phyloP scores from a whole-genome alignment of 1,139 yeast species.

The Pichia inconspicua region DNA sequence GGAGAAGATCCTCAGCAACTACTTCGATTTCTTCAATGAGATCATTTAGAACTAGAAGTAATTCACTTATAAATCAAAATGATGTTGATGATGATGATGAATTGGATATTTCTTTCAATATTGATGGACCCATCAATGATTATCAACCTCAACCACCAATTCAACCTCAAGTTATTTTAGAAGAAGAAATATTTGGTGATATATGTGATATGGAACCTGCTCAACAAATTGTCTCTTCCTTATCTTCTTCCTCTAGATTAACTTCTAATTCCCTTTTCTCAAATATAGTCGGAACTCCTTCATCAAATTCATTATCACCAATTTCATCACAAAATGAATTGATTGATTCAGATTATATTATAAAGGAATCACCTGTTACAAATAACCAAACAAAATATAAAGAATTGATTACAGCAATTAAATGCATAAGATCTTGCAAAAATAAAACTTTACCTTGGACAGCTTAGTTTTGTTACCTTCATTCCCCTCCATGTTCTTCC shows the following conservation, averaged over 20 bases:
- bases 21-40: slow-evolving; percentile 1
- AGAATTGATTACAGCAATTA: slow-evolving; percentile 23
- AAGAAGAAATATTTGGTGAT: slow-evolving; percentile 11
- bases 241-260: slow-evolving; percentile 7
- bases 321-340: slow-evolving; percentile 7
- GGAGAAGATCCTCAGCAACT: slow-evolving; percentile 4
- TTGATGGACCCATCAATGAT: slow-evolving; percentile 1
- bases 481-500: neutral
- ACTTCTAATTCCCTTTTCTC: slow-evolving; percentile 11
- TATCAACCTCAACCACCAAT: slow-evolving; percentile 8
- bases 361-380: slow-evolving; percentile 1
- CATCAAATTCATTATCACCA: slow-evolving; percentile 10
- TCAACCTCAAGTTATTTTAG: slow-evolving; percentile 11
- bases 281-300: neutral
- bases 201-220: slow-evolving; percentile 12
- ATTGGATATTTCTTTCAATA: slow-evolving; percentile 11
- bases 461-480: neutral
- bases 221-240: slow-evolving; percentile 7
- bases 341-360: neutral
- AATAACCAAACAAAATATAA: slow-evolving; percentile 14
- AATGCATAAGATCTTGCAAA: slow-evolving; percentile 22
- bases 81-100: slow-evolving; percentile 15
- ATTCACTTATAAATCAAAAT: slow-evolving; percentile 11
- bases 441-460: slow-evolving; percentile 13
- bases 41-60: slow-evolving; percentile 6